Evolutionary conservation across 352 stramenopile genomes (phyloP), one percentile per base, ranked within the genome.

Genomic region (Phytopythium oedochilum): DNA sequence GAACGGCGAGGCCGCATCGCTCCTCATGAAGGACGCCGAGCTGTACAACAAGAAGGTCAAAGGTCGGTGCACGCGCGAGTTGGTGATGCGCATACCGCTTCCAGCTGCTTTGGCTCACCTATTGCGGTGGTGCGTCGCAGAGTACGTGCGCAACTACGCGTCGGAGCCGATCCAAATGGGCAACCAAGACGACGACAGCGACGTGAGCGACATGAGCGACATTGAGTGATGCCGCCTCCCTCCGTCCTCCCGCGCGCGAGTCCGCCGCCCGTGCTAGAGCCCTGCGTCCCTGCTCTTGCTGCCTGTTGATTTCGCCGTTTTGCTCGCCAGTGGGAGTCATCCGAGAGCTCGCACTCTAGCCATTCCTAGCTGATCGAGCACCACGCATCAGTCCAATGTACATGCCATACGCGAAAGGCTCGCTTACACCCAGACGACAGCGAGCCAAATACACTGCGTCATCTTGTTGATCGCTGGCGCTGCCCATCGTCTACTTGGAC

Each of bases 31-130:
- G 47, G 85, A 97, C 51, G 78, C 68, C 22, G 85, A 94, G 40
- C 75, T 66, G 36, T 97, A 97, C 74, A 86, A 90, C 66, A 71
- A 57, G 61, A 96, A 92, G 87, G 88, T 97, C 40, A 83, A 88
- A 75, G 76, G 86, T 96, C n/a, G n/a, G n/a, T n/a, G n/a, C n/a
- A n/a, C n/a, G n/a, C n/a, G n/a, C n/a, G n/a, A n/a, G n/a, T n/a
- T n/a, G n/a, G n/a, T n/a, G n/a, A n/a, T n/a, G n/a, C n/a, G n/a
- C n/a, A n/a, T n/a, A n/a, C n/a, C n/a, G n/a, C n/a, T n/a, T n/a
- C n/a, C n/a, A n/a, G n/a, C n/a, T n/a, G n/a, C n/a, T n/a, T n/a
- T n/a, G n/a, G n/a, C n/a, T n/a, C n/a, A n/a, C n/a, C n/a, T n/a
- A n/a, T n/a, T n/a, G n/a, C n/a, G n/a, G n/a, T n/a, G n/a, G n/a